A percentile compares a stretch with the other conserved stretches of the same genome.
Conservation (phyloP, 148 eudicot genomes). For the Camellia sinensis region DNA sequence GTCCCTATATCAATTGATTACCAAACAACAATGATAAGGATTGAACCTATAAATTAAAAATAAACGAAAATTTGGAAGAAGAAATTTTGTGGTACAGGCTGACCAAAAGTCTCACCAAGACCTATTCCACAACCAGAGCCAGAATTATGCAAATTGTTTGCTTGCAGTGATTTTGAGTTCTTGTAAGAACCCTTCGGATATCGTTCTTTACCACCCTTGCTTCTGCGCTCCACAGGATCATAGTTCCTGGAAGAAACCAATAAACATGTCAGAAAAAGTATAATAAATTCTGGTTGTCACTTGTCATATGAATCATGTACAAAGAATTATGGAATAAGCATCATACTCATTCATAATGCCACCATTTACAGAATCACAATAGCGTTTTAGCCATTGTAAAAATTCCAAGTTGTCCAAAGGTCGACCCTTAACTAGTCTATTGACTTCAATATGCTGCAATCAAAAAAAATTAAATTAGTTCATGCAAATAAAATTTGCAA, state of each 20-base stretch:
- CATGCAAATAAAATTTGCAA: neutral
- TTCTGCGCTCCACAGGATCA: conserved; percentile 80
- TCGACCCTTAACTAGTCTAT: conserved; percentile 77
- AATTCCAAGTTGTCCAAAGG: conserved; percentile 96
- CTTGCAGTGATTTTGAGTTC: conserved; percentile 63
- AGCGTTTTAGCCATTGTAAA: conserved; percentile 94
- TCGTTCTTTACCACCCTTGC: conserved; percentile 67
- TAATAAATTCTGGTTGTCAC: too few species aligned
- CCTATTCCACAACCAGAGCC: conserved; percentile 43
- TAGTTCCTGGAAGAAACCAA: conserved; percentile 56
- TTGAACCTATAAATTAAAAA: neutral
- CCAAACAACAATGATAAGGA: neutral
- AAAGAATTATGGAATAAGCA: neutral
- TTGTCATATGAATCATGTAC: neutral
- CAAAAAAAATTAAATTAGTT: conserved; percentile 1
- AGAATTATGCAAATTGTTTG: conserved; percentile 48
- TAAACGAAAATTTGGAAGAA: neutral
- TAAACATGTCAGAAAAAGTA: conserved; percentile 1
- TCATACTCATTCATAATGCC: conserved; percentile 85
- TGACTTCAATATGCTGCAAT: conserved; percentile 85
- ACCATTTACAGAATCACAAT: conserved; percentile 84
- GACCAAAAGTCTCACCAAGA: conserved; percentile 41
- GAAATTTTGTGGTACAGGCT: conserved; percentile 1
- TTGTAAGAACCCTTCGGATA: conserved; percentile 38
- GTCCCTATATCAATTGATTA: conserved; percentile 32